phyloP scores from a whole-genome alignment of 352 stramenopile species.

The Globisporangium sylvaticum region DNA sequence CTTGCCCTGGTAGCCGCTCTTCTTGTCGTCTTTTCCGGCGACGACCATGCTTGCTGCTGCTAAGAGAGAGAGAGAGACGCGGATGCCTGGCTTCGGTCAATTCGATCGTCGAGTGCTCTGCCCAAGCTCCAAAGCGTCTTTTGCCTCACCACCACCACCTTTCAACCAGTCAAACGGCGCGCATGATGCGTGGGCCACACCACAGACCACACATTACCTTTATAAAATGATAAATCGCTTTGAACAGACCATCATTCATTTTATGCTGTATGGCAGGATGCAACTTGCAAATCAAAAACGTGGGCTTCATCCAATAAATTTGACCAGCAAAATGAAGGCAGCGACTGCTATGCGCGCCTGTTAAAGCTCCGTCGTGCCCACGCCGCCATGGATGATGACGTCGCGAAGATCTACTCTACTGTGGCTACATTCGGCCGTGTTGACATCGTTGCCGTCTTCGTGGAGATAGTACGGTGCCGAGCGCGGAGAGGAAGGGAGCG shows the following conservation, averaged over 20 bases:
- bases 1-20: conserved; percentile 15
- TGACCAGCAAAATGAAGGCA: background rate
- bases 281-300: background rate
- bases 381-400: background rate
- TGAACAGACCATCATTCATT: background rate
- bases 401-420: background rate
- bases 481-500: conserved; percentile 1
- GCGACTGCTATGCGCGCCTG: background rate
- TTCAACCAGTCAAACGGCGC: conserved; percentile 13
- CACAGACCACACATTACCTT: background rate
- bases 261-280: conserved; percentile 1
- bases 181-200: background rate
- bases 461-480: conserved; percentile 6
- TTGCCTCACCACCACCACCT: conserved; percentile 17
- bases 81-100: background rate
- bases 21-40: conserved; percentile 17
- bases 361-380: conserved; percentile 6
- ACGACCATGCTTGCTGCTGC: conserved; percentile 11
- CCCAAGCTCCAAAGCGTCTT: background rate
- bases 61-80: background rate
- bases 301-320: too few relatives aligned
- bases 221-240: background rate
- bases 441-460: background rate
- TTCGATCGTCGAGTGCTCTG: conserved; percentile 11
- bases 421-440: background rate